These are phyloP conservation scores for Tylopilus felleus DNA, from an alignment of 768 basidiomycete species.

Conservation along the genomic window DNA sequence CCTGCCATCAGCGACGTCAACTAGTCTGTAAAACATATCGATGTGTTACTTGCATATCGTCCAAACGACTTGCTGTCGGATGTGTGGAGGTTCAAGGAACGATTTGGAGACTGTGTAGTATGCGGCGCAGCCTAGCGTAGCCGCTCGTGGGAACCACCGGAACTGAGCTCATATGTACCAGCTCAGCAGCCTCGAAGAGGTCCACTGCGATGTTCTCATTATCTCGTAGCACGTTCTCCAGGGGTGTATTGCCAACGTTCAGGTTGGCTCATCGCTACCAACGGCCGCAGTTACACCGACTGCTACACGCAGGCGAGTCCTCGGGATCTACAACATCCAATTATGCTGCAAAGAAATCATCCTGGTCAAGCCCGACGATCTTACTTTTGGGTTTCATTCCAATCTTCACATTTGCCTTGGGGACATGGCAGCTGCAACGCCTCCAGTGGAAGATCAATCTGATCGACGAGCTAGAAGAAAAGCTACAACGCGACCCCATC, in stretches of 20 bases:
- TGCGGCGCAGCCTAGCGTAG: conserved; percentile 4
- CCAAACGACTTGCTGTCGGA: conserved; percentile 1
- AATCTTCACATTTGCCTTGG: conserved; percentile 84
- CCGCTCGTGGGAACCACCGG: conserved; percentile 20
- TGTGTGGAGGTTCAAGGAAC: conserved; percentile 1
- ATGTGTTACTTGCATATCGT: conserved; percentile 26
- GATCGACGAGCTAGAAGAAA: conserved; percentile 91
- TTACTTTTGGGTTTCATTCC: conserved; percentile 81
- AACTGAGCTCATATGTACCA: not conserved
- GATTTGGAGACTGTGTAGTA: not conserved
- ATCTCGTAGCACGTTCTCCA: conserved; percentile 12
- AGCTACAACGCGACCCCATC: conserved; percentile 76
- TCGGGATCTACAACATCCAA: conserved; percentile 33
- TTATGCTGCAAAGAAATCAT: conserved; percentile 57
- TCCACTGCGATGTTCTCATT: conserved; percentile 16
- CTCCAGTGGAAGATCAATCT: conserved; percentile 93
- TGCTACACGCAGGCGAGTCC: conserved; percentile 16
- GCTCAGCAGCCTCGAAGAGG: not conserved
- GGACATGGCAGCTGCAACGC: conserved; percentile 91
- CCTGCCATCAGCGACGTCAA: conserved; percentile 25
- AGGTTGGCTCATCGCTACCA: conserved; percentile 10
- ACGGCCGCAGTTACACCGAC: conserved; percentile 6
- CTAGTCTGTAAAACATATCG: not conserved
- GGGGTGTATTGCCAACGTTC: conserved; percentile 1
- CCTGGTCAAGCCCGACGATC: conserved; percentile 68